Percentiles rank a stretch among this genome's conserved stretches.
Conservation (phyloP, 179 eudicot species). For the Monotropa hypopitys region DNA sequence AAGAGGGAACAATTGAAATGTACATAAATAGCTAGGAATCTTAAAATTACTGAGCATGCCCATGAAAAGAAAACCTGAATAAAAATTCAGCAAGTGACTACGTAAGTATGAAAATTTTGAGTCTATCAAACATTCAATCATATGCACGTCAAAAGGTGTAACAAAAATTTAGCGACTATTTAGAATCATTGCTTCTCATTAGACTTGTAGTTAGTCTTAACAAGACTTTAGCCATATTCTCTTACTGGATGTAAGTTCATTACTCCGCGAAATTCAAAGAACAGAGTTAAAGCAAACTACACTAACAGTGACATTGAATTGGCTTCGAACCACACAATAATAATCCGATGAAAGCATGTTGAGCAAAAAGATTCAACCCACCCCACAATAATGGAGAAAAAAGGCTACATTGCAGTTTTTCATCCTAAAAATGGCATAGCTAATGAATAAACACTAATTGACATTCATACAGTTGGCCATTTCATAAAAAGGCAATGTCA, state of each 20-base stretch:
- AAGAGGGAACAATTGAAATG: neutral
- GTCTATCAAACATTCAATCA: neutral
- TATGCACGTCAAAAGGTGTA: neutral
- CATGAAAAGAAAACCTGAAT: neutral
- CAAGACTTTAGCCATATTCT: neutral
- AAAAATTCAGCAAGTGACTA: neutral
- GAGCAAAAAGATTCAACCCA: neutral
- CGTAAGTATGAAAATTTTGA: neutral
- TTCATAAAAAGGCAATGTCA: no score
- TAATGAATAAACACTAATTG: neutral
- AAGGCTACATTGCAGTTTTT: neutral
- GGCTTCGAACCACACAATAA: no score
- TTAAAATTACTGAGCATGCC: neutral
- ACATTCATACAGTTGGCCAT: neutral
- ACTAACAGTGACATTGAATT: neutral
- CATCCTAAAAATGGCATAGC: neutral
- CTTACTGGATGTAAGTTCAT: neutral
- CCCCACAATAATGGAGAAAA: neutral
- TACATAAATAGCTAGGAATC: conserved; percentile 4
- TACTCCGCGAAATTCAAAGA: neutral
- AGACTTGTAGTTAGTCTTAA: neutral
- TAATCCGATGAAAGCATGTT: no score
- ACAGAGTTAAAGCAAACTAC: neutral
- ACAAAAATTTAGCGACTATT: neutral
- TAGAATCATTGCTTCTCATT: neutral